These are phyloP conservation scores for Vicia villosa DNA, from an alignment of 306 rosid species.

Conservation along the genomic window DNA sequence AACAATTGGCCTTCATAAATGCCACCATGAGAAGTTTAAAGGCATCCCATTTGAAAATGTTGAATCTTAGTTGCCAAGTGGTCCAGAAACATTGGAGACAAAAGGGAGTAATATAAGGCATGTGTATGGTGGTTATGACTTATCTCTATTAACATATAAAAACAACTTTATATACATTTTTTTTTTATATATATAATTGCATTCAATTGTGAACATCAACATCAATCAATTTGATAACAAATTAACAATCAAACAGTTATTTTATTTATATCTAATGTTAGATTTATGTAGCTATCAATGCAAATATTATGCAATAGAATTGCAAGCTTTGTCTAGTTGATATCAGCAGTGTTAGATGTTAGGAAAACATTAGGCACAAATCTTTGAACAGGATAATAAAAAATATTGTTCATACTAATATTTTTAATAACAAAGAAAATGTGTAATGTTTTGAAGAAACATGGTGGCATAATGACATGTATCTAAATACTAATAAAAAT, in stretches of 20 bases:
- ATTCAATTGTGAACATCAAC: slow-evolving; percentile 27
- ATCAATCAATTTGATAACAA: slow-evolving; percentile 31
- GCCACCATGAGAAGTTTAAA: slow-evolving; percentile 29
- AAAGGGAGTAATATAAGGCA: slow-evolving; percentile 42
- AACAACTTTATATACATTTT: slow-evolving; percentile 22
- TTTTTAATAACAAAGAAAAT: slow-evolving; percentile 30
- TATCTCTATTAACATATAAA: slow-evolving; percentile 30
- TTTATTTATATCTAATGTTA: slow-evolving; percentile 31
- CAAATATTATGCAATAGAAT: slow-evolving; percentile 32
- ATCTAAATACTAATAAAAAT: slow-evolving; percentile 18
- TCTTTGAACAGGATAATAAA: slow-evolving; percentile 46
- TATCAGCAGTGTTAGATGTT: slow-evolving; percentile 52
- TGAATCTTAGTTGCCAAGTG: slow-evolving; percentile 39
- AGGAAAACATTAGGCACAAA: slow-evolving; percentile 41
- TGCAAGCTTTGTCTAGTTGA: slow-evolving; percentile 37
- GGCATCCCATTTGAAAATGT: slow-evolving; percentile 20
- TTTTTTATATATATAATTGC: slow-evolving; percentile 23
- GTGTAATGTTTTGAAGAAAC: slow-evolving; percentile 44
- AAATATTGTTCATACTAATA: slow-evolving; percentile 38
- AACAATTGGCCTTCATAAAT: too few relatives aligned
- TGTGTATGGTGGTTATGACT: slow-evolving; percentile 39
- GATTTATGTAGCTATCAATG: slow-evolving; percentile 48
- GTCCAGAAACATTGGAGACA: slow-evolving; percentile 60
- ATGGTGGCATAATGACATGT: slow-evolving; percentile 26
- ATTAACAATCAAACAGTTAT: slow-evolving; percentile 24